Evolutionary conservation across 2,329 filamentous ascomycete genomes (phyloP), one percentile per base, ranked within the genome.

Genomic region (Ciborinia camelliae): DNA sequence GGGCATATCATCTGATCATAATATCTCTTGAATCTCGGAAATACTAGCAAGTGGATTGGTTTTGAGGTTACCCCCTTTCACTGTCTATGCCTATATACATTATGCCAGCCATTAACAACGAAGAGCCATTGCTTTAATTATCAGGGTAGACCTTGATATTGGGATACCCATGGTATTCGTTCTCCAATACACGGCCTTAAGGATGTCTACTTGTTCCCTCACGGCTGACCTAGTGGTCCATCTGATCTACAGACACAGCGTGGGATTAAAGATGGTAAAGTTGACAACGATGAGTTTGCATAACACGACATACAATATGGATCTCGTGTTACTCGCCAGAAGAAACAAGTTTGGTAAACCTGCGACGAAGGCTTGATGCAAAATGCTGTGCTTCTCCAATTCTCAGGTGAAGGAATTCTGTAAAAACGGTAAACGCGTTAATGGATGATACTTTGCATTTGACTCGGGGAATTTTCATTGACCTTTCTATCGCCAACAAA

Each of bases 1-100:
- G 32, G 39, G 48, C 39, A 63, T 10, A 57, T 57, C 50, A 63
- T 63, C 26, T 63, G 60, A 63, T 47, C 60, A 55, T 55, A 4
- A 35, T 5, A 28, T 62, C 28, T 63, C 37, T 57, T 47, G 37
- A 45, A 45, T 55, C 28, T 26, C 39, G 39, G 60, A 55, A 55
- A 20, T 35, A 43, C 10, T 45, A 51, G 41, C 10, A 52, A 45
- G n/a, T 59, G 14, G 2, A 48, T n/a, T 45, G 9, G 30, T n/a
- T 55, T 62, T 45, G 18, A 20, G 30, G 60, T 45, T 35, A 35
- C 26, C 20, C 20, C 28, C 23, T 47, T 43, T 55, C n/a, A 20
- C n/a, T 10, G n/a, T 57, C 30, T 37, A 35, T 63, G n/a, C 60
- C 32, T 55, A 14, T 37, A 26, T 55, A 28, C n/a, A 26, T 35